Conservation (phyloP, 805 yeast genomes). For the Kuraishia floccosa region DNA sequence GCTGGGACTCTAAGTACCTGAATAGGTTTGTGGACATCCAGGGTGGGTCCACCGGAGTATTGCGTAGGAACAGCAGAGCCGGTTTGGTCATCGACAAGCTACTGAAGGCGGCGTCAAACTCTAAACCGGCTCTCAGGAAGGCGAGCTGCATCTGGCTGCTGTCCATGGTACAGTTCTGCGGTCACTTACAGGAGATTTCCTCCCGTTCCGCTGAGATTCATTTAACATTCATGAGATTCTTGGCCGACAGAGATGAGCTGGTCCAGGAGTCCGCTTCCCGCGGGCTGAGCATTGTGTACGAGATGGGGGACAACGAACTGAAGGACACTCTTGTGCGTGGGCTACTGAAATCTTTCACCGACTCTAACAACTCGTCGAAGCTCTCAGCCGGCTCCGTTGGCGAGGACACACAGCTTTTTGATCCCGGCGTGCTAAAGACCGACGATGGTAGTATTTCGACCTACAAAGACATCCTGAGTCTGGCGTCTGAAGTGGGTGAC, state of each 20-base stretch:
- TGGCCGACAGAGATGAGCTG: conserved; percentile 74
- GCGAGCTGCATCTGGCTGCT: conserved; percentile 82
- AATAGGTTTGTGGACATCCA: conserved; percentile 43
- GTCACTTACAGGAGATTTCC: conserved; percentile 27
- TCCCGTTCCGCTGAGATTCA: conserved; percentile 52
- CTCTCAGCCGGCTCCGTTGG: conserved; percentile 58
- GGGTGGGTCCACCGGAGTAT: conserved; percentile 12
- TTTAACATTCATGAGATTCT: conserved; percentile 60
- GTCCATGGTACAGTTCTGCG: conserved; percentile 67
- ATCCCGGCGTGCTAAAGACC: conserved; percentile 68
- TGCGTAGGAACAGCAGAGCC: conserved; percentile 5
- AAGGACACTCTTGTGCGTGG: conserved; percentile 67
- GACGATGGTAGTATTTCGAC: conserved; percentile 84
- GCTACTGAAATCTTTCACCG: conserved; percentile 68
- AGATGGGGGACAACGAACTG: conserved; percentile 54
- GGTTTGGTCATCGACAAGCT: conserved; percentile 32
- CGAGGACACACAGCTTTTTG: conserved; percentile 76
- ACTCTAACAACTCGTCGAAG: conserved; percentile 35
- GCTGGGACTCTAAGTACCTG: conserved; percentile 60
- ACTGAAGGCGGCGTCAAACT: conserved; percentile 39
- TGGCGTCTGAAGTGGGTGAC: conserved; percentile 94
- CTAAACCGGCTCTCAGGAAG: conserved; percentile 66
- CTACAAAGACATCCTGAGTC: conserved; percentile 75
- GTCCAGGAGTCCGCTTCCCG: conserved; percentile 90
- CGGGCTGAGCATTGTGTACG: conserved; percentile 76